Base-by-base conservation (phyloP, 768 basidiomycete genomes). In the Lactarius indigo region DNA sequence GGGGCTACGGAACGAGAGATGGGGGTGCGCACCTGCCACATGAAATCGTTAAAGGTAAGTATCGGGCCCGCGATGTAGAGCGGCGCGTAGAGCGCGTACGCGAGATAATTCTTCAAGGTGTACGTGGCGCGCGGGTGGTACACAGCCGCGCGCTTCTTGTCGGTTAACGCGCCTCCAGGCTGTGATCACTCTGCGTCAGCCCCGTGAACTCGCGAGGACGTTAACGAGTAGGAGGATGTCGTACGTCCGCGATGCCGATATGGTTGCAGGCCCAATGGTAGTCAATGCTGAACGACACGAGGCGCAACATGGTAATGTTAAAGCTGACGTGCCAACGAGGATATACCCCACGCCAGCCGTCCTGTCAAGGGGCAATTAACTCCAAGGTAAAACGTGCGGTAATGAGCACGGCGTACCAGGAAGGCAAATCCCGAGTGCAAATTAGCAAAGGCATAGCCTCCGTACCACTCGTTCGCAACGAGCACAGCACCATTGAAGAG, bases 61-160 rank as follows among this genome's bases (percentile, higher is more conserved):
- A 98, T 96, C 0, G 97, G 97, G 0, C 97, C 96, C 2, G 92
- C 96, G 59, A 98, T 91, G 74, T 98, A 99, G 13, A 98, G 79
- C 1, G 97, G 96, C 0, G 96, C 87, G 73, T 98, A 99, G 9
- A 98, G 78, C n/a, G 84, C 82, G 73, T 98, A 98, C 28, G 91
- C 83, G 12, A 97, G 61, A 75, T 93, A 96, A 72, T 90, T 90
- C 20, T 78, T 57, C 69, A 86, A 88, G 1, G 85, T 83, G 74
- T 95, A 97, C 59, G 82, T 76, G 13, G 82, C 80, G 13, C 75
- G 74, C 1, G 86, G 73, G 66, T 94, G 91, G 3, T 85, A 72
- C 1, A 80, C 78, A 3, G 78, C 72, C 26, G 84, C 80, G 35
- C 93, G 85, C 66, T 89, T 81, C 69, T 87, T 91, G 64, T 90